Evolutionary conservation across 148 eudicot species (phyloP).

Genomic region (Chenopodium album): DNA sequence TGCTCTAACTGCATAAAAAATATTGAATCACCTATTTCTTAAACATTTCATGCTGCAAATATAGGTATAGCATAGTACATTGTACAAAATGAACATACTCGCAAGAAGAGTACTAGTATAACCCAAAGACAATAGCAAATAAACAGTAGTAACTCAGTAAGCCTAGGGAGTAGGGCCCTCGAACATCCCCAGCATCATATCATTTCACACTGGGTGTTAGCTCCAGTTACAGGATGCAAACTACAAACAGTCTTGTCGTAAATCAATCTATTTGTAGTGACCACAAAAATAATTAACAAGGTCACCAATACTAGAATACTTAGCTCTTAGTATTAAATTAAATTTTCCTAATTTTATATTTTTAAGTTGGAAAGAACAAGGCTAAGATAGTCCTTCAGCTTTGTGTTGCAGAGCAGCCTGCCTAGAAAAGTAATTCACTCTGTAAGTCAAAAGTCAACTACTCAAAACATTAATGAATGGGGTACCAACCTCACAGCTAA

Average conservation of each 20-base stretch:
- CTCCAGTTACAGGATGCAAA: background rate
- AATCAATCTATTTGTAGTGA: background rate
- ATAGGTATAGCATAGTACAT: background rate
- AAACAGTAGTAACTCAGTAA: background rate
- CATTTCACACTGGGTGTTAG: too few relatives aligned
- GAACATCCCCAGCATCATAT: too few relatives aligned
- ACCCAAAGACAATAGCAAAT: background rate
- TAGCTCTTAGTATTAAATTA: background rate
- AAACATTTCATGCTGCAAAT: background rate
- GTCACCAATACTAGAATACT: background rate
- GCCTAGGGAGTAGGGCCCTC: too few relatives aligned
- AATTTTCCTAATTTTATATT: too few relatives aligned
- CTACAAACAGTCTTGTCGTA: background rate
- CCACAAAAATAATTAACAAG: background rate
- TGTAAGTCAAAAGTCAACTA: background rate
- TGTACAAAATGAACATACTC: background rate
- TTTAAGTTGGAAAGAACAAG: too few relatives aligned
- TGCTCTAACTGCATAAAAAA: background rate
- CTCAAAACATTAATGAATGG: background rate
- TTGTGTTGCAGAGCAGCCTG: too few relatives aligned
- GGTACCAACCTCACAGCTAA: conserved; percentile 83
- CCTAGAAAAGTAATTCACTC: too few relatives aligned
- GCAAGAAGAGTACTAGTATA: background rate
- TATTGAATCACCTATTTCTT: background rate
- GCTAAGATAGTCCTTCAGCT: too few relatives aligned